Conservation (phyloP, 1,284 basidiomycete genomes). For the Athelia sp. region DNA sequence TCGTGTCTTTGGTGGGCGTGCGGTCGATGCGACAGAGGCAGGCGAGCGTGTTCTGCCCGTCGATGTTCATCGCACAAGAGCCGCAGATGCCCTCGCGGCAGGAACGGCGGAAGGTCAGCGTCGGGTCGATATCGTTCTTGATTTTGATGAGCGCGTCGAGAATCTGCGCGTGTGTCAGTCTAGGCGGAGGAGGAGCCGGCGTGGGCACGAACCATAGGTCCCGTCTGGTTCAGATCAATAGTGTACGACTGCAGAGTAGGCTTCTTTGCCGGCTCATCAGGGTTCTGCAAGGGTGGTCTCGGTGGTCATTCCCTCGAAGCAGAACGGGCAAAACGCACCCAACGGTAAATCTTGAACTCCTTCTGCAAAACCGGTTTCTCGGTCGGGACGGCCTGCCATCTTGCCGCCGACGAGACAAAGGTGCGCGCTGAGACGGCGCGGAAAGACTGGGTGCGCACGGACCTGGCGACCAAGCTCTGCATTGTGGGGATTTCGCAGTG, state of each 20-base stretch:
- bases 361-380: slow-evolving; percentile 58
- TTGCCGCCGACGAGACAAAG: neutral
- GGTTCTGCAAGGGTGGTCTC: slow-evolving; percentile 64
- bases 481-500: neutral
- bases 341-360: slow-evolving; percentile 96
- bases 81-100: slow-evolving; percentile 99
- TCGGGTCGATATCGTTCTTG: slow-evolving; percentile 97
- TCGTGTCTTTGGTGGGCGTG: slow-evolving; percentile 64
- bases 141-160: slow-evolving; percentile 97
- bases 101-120: slow-evolving; percentile 93
- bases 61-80: slow-evolving; percentile 98
- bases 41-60: slow-evolving; percentile 96
- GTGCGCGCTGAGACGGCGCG: neutral
- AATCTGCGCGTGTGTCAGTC: slow-evolving; percentile 43
- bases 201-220: slow-evolving; percentile 75
- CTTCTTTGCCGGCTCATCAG: slow-evolving; percentile 91
- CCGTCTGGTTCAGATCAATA: slow-evolving; percentile 91
- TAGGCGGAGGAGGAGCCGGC: slow-evolving; percentile 5
- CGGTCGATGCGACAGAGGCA: slow-evolving; percentile 96
- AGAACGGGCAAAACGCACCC: slow-evolving; percentile 49
- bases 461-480: neutral
- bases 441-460: neutral
- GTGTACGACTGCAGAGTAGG: slow-evolving; percentile 90
- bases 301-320: neutral
- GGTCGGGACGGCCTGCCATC: slow-evolving; percentile 9